These are phyloP conservation scores for Pseudoturritis turrita DNA, from an alignment of 345 rosid species.

Conservation along the genomic window DNA sequence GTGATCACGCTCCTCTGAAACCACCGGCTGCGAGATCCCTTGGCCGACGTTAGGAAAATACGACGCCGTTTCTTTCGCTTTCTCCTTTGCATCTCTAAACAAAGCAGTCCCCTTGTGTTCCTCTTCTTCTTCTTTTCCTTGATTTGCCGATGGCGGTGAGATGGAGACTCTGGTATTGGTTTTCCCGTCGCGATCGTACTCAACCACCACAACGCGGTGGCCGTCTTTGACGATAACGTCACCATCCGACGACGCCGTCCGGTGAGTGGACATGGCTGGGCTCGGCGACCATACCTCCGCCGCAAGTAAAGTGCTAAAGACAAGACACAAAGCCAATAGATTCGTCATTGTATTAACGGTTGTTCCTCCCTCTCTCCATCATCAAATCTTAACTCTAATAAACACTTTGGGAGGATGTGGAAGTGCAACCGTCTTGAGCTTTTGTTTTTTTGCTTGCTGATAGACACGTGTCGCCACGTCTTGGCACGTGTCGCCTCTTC, in stretches of 20 bases:
- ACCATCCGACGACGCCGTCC: not conserved
- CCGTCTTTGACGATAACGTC: slow-evolving; percentile 64
- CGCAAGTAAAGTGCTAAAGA: slow-evolving; percentile 43
- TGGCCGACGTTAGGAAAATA: slow-evolving; percentile 32
- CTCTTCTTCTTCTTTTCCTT: not conserved
- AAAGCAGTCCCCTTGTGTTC: not conserved
- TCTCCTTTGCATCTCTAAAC: slow-evolving; percentile 24
- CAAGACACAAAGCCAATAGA: slow-evolving; percentile 47
- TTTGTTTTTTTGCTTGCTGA: not conserved
- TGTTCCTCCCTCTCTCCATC: not conserved
- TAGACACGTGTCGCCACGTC: slow-evolving; percentile 29
- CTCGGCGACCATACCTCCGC: slow-evolving; percentile 58
- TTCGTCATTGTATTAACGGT: slow-evolving; percentile 41
- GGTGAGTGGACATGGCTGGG: slow-evolving; percentile 7
- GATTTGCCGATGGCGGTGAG: slow-evolving; percentile 34
- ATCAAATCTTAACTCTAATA: slow-evolving; percentile 25
- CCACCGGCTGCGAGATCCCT: slow-evolving; percentile 21
- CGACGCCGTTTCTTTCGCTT: slow-evolving; percentile 30
- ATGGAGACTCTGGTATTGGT: slow-evolving; percentile 58
- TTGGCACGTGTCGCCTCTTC: slow-evolving; percentile 10
- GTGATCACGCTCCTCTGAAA: slow-evolving; percentile 9
- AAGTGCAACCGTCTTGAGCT: not conserved
- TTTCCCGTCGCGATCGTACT: slow-evolving; percentile 56
- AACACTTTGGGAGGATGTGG: not conserved
- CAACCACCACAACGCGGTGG: slow-evolving; percentile 59